Base-by-base conservation (phyloP, 345 rosid genomes). In the Anastatica hierochuntica region DNA sequence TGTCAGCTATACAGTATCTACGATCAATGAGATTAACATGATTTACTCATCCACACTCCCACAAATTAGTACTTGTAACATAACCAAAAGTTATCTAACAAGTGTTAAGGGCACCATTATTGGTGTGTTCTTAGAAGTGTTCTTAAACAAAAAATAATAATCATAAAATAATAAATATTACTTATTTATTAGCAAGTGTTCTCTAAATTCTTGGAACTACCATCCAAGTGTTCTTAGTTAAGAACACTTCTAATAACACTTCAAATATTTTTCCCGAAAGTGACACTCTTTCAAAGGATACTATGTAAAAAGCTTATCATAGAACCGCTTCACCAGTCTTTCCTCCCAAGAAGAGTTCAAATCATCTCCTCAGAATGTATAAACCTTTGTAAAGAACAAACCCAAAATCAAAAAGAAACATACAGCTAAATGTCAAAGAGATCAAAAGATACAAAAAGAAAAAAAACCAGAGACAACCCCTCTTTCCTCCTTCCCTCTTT, bases 1-100 rank as follows among this genome's bases (percentile, higher is more conserved):
- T 88, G 63, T 85, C 97, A 54, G 97, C 98, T 65, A 88, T 83
- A 70, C 97, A 88, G 64, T 83, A 88, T 84, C 98, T 90, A 68
- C 54, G 70, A 66, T 27, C 19, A 64, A 66, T 53, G 77, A 41
- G 63, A 67, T 43, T 6, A 29, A 52, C 56, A 67, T 37, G 38
- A n/a, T n/a, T n/a, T 16, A 56, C 33, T 19, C 30, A 40, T 33
- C 26, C 20, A 56, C 16, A 47, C 1, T n/a, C n/a, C n/a, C n/a
- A n/a, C n/a, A n/a, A n/a, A n/a, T n/a, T n/a, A n/a, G n/a, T n/a
- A n/a, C n/a, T n/a, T n/a, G n/a, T n/a, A n/a, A n/a, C 8, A 45
- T 11, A 8, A 19, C 7, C 14, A 2, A 21, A 5, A 27, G 13
- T n/a, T 4, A 39, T 38, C 10, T 29, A 46, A 5, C 30, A 0